Conservation (phyloP, 441 rosid genomes). For the Syzygium malaccense region DNA sequence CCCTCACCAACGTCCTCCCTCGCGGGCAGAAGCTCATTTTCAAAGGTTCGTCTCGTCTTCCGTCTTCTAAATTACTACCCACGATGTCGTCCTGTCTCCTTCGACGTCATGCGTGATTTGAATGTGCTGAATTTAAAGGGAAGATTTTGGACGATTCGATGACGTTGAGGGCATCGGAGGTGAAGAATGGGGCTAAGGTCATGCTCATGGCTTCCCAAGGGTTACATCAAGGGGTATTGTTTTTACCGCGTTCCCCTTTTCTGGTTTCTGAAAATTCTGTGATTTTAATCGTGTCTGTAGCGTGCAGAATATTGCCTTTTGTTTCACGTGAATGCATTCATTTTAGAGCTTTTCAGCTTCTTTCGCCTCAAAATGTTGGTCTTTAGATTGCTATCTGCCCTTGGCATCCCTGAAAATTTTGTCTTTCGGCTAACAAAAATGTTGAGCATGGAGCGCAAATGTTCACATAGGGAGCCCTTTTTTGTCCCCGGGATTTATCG, state of each 20-base stretch:
- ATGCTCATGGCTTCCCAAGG: constrained; percentile 94
- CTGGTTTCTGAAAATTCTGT: background rate
- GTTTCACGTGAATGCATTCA: background rate
- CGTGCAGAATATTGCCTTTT: background rate
- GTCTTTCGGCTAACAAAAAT: background rate
- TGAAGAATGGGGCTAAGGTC: constrained; percentile 64
- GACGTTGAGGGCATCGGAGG: constrained; percentile 55
- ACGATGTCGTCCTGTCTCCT: background rate
- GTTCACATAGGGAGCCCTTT: background rate
- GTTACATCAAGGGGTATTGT: constrained; percentile 80
- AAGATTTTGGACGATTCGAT: constrained; percentile 55
- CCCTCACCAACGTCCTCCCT: constrained; percentile 87
- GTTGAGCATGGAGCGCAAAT: background rate
- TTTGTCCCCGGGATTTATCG: background rate
- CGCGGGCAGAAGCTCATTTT: constrained; percentile 91
- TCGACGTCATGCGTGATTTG: background rate
- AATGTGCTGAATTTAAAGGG: constrained; percentile 30
- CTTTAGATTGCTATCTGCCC: background rate
- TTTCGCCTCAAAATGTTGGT: background rate
- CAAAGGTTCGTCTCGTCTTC: constrained; percentile 48
- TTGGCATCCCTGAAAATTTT: background rate
- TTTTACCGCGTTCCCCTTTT: background rate
- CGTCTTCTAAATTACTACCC: background rate
- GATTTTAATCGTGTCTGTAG: background rate
- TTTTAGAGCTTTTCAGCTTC: background rate